A percentile compares a stretch with the other conserved stretches of the same genome.
Evolutionary conservation across 75 land plant species (phyloP).

Genomic region (Azolla pinnata): DNA sequence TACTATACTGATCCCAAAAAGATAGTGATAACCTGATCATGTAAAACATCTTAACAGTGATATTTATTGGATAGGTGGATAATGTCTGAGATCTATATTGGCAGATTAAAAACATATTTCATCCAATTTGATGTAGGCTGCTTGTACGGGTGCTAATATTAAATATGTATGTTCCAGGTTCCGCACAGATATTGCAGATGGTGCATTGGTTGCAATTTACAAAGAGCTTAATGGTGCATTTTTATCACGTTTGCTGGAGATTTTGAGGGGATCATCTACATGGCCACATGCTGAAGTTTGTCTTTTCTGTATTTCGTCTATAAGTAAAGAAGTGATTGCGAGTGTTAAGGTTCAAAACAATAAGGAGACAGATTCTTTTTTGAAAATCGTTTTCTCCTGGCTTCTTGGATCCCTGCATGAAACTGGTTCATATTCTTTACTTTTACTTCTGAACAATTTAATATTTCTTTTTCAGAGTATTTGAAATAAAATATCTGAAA

Average conservation of each 20-base stretch:
- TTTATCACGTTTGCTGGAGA: constrained; percentile 10
- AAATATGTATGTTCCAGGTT: no score
- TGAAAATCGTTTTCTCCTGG: not conserved
- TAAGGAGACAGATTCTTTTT: not conserved
- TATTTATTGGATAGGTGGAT: no score
- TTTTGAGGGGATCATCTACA: constrained; percentile 5
- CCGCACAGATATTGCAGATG: constrained; percentile 11
- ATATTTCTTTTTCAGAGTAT: not conserved
- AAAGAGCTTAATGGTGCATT: constrained; percentile 11
- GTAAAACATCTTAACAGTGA: no score
- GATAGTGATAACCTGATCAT: no score
- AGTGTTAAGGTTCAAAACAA: not conserved
- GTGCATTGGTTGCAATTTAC: constrained; percentile 11
- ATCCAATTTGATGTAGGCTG: no score
- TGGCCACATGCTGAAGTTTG: constrained; percentile 27
- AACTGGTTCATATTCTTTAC: not conserved
- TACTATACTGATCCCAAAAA: no score
- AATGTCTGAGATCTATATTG: no score
- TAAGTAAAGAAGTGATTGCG: constrained; percentile 13
- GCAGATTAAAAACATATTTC: no score
- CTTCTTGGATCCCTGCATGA: not conserved
- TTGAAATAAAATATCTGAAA: no score
- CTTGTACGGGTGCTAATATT: no score
- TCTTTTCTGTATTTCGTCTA: constrained; percentile 8
- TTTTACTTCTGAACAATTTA: not conserved